Evolutionary conservation across 768 basidiomycete species (phyloP).

Genomic region (Mycena amicta): DNA sequence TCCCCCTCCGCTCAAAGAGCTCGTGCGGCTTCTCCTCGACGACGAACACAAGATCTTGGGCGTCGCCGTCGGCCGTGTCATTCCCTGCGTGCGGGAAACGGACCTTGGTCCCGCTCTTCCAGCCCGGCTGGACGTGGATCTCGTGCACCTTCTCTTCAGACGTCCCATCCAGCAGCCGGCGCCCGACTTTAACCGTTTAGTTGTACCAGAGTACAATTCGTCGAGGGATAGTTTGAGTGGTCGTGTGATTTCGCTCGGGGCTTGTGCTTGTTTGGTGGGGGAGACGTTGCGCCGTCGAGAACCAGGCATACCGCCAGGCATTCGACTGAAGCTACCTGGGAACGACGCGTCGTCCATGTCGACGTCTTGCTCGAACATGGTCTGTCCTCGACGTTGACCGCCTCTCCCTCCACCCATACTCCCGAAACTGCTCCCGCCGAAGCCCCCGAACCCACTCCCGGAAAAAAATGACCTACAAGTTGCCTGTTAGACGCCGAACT

Average conservation of each 20-base stretch:
- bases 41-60: constrained; percentile 93
- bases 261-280: constrained; percentile 24
- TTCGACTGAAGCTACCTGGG: constrained; percentile 40
- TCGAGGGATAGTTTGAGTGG: constrained; percentile 85
- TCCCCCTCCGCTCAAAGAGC: constrained; percentile 74
- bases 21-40: constrained; percentile 94
- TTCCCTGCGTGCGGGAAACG: constrained; percentile 88
- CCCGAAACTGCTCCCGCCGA: constrained; percentile 25
- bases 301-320: constrained; percentile 36
- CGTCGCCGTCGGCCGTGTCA: constrained; percentile 63
- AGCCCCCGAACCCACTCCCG: constrained; percentile 27
- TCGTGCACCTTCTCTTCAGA: constrained; percentile 88
- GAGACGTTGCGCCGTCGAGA: constrained; percentile 21
- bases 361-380: constrained; percentile 47
- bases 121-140: constrained; percentile 81
- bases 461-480: too few species aligned
- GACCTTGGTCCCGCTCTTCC: constrained; percentile 96
- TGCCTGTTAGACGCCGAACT: too few species aligned
- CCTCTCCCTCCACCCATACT: constrained; percentile 42
- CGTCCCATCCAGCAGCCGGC: constrained; percentile 68
- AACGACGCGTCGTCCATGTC: constrained; percentile 47
- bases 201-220: constrained; percentile 82
- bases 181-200: constrained; percentile 89
- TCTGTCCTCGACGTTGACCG: constrained; percentile 21
- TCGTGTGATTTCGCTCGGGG: constrained; percentile 67